These are phyloP conservation scores for Hysterangium stoloniferum DNA, from an alignment of 768 basidiomycete genomes.

Conservation along the genomic window DNA sequence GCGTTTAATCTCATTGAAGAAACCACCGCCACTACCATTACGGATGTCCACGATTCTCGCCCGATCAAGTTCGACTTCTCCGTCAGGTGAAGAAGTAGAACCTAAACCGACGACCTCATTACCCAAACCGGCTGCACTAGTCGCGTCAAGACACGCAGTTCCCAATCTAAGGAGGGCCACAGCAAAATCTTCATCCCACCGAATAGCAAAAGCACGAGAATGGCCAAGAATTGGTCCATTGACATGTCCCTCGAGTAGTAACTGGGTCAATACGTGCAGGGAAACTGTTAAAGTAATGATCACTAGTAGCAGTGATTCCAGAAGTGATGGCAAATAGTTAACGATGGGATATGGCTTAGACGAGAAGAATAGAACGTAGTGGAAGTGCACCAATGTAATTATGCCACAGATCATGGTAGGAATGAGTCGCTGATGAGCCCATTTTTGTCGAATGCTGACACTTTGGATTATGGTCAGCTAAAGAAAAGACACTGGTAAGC, in stretches of 20 bases:
- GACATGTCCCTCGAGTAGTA: slow-evolving; percentile 53
- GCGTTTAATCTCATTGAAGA: slow-evolving; percentile 44
- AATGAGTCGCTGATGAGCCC: slow-evolving; percentile 59
- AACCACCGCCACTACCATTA: slow-evolving; percentile 27
- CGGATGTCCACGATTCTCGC: slow-evolving; percentile 31
- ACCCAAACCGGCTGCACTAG: slow-evolving; percentile 60
- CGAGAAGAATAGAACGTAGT: slow-evolving; percentile 46
- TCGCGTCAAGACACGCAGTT: slow-evolving; percentile 69
- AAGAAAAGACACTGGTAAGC: slow-evolving; percentile 1
- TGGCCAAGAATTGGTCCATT: slow-evolving; percentile 51
- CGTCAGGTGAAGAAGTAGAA: slow-evolving; percentile 13
- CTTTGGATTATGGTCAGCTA: slow-evolving; percentile 59
- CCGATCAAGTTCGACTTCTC: slow-evolving; percentile 31
- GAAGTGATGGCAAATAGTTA: slow-evolving; percentile 65
- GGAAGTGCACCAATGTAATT: slow-evolving; percentile 59
- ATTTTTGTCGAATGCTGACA: slow-evolving; percentile 53
- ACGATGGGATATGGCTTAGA: slow-evolving; percentile 54
- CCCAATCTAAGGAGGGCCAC: slow-evolving; percentile 64
- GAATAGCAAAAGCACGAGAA: slow-evolving; percentile 31
- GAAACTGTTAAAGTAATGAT: slow-evolving; percentile 51
- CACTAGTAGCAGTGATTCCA: slow-evolving; percentile 54
- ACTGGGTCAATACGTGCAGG: slow-evolving; percentile 58
- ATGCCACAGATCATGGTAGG: slow-evolving; percentile 59
- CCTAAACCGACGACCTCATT: slow-evolving; percentile 60
- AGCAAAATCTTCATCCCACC: slow-evolving; percentile 66